phyloP scores from a whole-genome alignment of 371 early-diverging fungal genomes.

The Ordospora colligata region DNA sequence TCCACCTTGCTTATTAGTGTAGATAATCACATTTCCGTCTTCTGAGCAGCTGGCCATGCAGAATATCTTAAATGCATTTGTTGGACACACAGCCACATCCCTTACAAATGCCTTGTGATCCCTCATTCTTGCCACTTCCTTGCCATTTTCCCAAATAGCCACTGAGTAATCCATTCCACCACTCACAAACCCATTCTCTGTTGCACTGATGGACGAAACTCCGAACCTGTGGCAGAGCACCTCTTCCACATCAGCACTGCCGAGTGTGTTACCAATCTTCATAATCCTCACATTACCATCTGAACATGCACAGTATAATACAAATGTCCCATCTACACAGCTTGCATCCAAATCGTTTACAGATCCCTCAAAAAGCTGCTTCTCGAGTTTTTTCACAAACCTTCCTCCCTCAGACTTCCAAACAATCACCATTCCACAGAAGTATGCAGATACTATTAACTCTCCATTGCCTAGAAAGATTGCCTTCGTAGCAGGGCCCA shows the following conservation, averaged over 20 bases:
- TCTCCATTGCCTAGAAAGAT: slow-evolving; percentile 43
- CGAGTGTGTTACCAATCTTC: slow-evolving; percentile 9
- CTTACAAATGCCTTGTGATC: slow-evolving; percentile 50
- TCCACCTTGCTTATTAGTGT: slow-evolving; percentile 15
- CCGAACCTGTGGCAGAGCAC: slow-evolving; percentile 46
- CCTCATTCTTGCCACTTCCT: slow-evolving; percentile 36
- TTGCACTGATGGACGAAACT: slow-evolving; percentile 40
- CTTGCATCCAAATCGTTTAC: slow-evolving; percentile 38
- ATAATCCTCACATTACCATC: slow-evolving; percentile 55
- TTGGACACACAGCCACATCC: slow-evolving; percentile 43
- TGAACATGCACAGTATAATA: slow-evolving; percentile 57
- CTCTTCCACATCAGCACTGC: neutral
- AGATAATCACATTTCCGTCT: slow-evolving; percentile 52
- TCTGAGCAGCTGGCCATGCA: slow-evolving; percentile 57
- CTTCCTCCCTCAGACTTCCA: slow-evolving; percentile 40
- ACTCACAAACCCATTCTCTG: slow-evolving; percentile 46
- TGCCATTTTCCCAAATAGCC: slow-evolving; percentile 26
- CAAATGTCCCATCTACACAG: slow-evolving; percentile 1
- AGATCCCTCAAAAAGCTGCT: slow-evolving; percentile 50
- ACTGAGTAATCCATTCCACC: slow-evolving; percentile 53
- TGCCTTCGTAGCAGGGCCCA: slow-evolving; percentile 31
- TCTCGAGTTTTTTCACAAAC: slow-evolving; percentile 37
- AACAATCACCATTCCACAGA: slow-evolving; percentile 47
- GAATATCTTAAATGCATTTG: slow-evolving; percentile 42
- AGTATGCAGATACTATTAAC: slow-evolving; percentile 43